Evolutionary conservation across 176 grass and related monocot genomes (phyloP).

Genomic region (Aegilops longissima): DNA sequence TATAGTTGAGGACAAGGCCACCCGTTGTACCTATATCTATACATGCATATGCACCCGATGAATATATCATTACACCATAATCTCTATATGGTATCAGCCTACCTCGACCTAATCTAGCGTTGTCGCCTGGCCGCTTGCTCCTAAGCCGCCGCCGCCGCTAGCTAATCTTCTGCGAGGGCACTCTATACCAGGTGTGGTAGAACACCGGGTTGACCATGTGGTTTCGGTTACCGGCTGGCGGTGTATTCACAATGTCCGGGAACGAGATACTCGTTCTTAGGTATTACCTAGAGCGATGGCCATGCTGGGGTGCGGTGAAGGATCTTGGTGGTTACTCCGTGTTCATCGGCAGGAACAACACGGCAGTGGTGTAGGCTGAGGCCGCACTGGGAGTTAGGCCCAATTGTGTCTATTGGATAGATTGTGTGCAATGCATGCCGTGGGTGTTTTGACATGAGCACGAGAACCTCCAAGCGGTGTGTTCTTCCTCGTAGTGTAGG

Average conservation of each 20-base stretch:
- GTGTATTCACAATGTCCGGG: neutral
- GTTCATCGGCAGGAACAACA: neutral
- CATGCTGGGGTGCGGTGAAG: neutral
- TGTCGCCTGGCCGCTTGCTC: too few relatives aligned
- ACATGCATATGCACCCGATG: too few relatives aligned
- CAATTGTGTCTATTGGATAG: neutral
- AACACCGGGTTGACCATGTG: neutral
- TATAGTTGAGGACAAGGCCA: too few relatives aligned
- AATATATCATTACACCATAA: too few relatives aligned
- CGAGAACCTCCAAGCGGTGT: neutral
- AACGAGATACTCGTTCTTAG: neutral
- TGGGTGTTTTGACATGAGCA: slow-evolving; percentile 3
- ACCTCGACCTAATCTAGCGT: too few relatives aligned
- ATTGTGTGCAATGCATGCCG: neutral
- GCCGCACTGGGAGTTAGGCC: neutral
- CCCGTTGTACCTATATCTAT: too few relatives aligned
- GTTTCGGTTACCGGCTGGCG: neutral
- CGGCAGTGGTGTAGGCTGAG: neutral
- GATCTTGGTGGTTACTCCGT: neutral
- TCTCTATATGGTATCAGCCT: too few relatives aligned
- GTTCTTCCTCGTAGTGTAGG: neutral
- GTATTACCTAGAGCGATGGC: neutral
- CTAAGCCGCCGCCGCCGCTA: too few relatives aligned
- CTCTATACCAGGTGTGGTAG: neutral
- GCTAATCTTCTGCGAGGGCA: neutral